Percentiles rank a stretch among this genome's conserved stretches.
phyloP scores from a whole-genome alignment of 306 rosid genomes.

The Corylus americana region DNA sequence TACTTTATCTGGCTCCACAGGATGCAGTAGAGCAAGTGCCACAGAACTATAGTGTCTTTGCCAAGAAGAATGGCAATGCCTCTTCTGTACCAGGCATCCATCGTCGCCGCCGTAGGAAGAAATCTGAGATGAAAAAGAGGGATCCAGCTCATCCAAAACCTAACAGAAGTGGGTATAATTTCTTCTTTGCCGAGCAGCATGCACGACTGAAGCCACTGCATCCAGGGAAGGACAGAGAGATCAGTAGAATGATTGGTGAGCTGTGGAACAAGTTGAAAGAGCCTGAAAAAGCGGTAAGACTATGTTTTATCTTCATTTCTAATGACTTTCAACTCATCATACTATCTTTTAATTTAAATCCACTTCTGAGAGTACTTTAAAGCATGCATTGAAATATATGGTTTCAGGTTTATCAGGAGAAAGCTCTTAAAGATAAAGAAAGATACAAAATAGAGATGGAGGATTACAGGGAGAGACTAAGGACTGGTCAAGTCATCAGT shows the following conservation, averaged over 20 bases:
- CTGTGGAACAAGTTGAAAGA: conserved; percentile 82
- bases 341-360: background rate
- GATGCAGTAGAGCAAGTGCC: conserved; percentile 26
- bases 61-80: conserved; percentile 30
- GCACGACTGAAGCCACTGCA: conserved; percentile 75
- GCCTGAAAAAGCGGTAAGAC: conserved; percentile 58
- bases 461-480: conserved; percentile 62
- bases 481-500: conserved; percentile 54
- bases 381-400: conserved; percentile 15
- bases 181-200: conserved; percentile 94
- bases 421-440: conserved; percentile 82
- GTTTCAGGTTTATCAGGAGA: conserved; percentile 80
- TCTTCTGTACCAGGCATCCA: conserved; percentile 45
- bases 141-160: conserved; percentile 95
- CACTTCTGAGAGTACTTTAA: background rate
- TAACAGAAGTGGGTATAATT: conserved; percentile 91
- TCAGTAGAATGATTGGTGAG: conserved; percentile 89
- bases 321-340: background rate
- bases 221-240: conserved; percentile 86
- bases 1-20: conserved; percentile 66
- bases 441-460: conserved; percentile 84
- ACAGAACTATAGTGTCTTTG: conserved; percentile 22
- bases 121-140: conserved; percentile 74
- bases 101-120: conserved; percentile 83
- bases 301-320: conserved; percentile 3